Evolutionary conservation across 306 rosid genomes (phyloP).

Genomic region (Mimosa pudica): DNA sequence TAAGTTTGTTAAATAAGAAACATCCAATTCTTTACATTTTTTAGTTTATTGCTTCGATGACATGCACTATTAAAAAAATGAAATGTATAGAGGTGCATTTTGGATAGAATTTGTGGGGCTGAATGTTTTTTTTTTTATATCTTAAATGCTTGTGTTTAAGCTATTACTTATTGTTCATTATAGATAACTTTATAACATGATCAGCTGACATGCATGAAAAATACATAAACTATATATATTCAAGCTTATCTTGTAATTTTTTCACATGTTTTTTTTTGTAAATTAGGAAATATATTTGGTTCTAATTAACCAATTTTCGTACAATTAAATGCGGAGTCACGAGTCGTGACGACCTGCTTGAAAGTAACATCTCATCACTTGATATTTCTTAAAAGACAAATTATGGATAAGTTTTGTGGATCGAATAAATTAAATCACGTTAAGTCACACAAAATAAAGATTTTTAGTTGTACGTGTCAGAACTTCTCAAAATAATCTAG

Average conservation of each 20-base stretch:
- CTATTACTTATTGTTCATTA: too few relatives aligned
- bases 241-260: too few relatives aligned
- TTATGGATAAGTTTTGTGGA: not conserved
- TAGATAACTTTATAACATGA: not conserved
- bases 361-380: not conserved
- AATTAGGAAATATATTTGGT: not conserved
- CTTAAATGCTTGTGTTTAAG: too few relatives aligned
- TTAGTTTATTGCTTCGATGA: too few relatives aligned
- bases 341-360: not conserved
- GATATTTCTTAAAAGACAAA: not conserved
- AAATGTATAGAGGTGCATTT: not conserved
- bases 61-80: too few relatives aligned
- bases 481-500: not conserved
- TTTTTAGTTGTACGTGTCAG: not conserved
- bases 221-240: too few relatives aligned
- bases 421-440: not conserved
- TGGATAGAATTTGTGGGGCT: too few relatives aligned
- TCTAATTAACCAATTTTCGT: too few relatives aligned
- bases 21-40: too few relatives aligned
- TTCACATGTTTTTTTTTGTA: too few relatives aligned
- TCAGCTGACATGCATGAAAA: not conserved
- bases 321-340: not conserved
- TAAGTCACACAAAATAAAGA: not conserved
- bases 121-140: too few relatives aligned
- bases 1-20: not conserved